Evolutionary conservation across 2,329 filamentous ascomycete genomes (phyloP).

Genomic region (Alternaria solani): DNA sequence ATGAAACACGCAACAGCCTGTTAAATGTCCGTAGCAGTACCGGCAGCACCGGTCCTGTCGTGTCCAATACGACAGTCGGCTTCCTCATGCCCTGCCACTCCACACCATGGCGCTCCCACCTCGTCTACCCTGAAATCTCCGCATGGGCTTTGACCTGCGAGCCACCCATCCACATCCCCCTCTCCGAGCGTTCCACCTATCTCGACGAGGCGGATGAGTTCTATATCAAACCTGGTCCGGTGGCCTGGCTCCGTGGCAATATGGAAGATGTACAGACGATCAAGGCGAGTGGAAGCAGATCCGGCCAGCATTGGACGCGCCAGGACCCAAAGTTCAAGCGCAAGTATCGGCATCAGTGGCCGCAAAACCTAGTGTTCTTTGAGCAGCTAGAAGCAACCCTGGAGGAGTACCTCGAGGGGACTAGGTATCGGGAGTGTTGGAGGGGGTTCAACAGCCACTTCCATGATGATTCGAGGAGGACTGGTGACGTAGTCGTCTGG

Average conservation of each 20-base stretch:
- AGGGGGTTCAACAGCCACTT: slow-evolving; percentile 68
- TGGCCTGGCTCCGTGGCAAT: slow-evolving; percentile 51
- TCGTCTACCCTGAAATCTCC: slow-evolving; percentile 75
- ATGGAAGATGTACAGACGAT: slow-evolving; percentile 49
- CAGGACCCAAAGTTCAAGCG: slow-evolving; percentile 34
- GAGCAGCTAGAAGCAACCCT: slow-evolving; percentile 64
- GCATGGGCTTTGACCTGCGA: slow-evolving; percentile 92
- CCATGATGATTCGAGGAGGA: slow-evolving; percentile 68
- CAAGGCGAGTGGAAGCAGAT: slow-evolving; percentile 26
- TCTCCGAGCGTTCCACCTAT: slow-evolving; percentile 71
- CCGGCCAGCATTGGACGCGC: slow-evolving; percentile 32
- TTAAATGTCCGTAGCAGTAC: slow-evolving; percentile 53
- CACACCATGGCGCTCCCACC: slow-evolving; percentile 91
- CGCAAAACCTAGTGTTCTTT: slow-evolving; percentile 63
- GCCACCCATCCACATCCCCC: slow-evolving; percentile 76
- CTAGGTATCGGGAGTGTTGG: slow-evolving; percentile 65
- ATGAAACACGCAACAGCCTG: slow-evolving; percentile 59
- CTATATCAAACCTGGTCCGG: slow-evolving; percentile 69
- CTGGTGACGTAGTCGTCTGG: slow-evolving; percentile 71
- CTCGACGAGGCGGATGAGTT: slow-evolving; percentile 91
- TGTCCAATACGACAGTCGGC: slow-evolving; percentile 62
- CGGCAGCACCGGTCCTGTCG: not conserved
- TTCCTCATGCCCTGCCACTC: slow-evolving; percentile 97
- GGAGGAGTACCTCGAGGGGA: slow-evolving; percentile 52
- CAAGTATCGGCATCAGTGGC: slow-evolving; percentile 48